A percentile compares a stretch with the other conserved stretches of the same genome.
Conservation (phyloP, 768 basidiomycete species). For the Pisolithus sp. region DNA sequence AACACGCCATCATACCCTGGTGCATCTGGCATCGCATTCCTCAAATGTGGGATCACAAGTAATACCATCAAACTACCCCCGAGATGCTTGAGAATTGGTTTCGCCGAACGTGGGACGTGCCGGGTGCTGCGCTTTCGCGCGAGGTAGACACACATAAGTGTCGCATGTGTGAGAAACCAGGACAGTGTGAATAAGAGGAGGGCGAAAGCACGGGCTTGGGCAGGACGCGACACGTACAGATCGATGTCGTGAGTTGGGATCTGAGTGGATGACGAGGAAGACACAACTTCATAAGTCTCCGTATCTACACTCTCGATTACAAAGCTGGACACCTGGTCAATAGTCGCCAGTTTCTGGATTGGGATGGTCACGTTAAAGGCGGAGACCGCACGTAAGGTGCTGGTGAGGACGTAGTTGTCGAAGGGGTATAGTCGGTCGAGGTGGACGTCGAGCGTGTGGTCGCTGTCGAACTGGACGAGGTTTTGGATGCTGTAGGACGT, state of each 20-base stretch:
- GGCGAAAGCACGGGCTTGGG: constrained; percentile 37
- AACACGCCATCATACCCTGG: constrained; percentile 44
- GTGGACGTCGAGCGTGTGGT: constrained; percentile 51
- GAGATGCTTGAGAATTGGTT: constrained; percentile 32
- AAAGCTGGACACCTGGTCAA: constrained; percentile 44
- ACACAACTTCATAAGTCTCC: constrained; percentile 28
- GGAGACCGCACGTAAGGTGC: constrained; percentile 38
- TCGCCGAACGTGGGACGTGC: constrained; percentile 21
- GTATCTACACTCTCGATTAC: constrained; percentile 35
- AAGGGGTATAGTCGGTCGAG: constrained; percentile 51
- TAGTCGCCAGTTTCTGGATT: constrained; percentile 38
- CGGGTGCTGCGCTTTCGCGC: constrained; percentile 3
- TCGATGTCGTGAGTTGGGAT: constrained; percentile 38
- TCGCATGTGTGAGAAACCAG: constrained; percentile 53
- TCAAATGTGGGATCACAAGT: constrained; percentile 42
- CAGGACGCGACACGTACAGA: constrained; percentile 40
- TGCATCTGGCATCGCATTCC: constrained; percentile 52
- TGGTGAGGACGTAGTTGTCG: constrained; percentile 46
- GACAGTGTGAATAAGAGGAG: constrained; percentile 41
- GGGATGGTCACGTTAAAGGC: constrained; percentile 32
- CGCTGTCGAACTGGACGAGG: constrained; percentile 51
- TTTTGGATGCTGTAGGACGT: constrained; percentile 40
- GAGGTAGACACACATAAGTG: constrained; percentile 41
- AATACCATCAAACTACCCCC: constrained; percentile 36
- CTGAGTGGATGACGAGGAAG: constrained; percentile 9